Evolutionary conservation across 805 yeast species (phyloP).

Genomic region (Kazachstania africana): DNA sequence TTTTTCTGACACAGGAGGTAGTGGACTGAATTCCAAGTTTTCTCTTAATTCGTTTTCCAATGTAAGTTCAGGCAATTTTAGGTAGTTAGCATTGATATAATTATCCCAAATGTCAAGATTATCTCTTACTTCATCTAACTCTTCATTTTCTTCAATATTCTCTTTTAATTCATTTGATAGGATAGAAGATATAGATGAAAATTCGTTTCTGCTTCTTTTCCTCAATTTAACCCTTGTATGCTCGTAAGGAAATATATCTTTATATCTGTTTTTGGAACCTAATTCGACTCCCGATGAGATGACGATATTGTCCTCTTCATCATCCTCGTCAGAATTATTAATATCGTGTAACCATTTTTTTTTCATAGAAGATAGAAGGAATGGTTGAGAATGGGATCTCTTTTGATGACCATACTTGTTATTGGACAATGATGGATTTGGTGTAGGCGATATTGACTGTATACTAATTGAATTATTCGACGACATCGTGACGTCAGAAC

Average conservation of each 20-base stretch:
- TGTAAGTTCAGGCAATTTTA: conserved; percentile 22
- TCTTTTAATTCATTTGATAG: background rate
- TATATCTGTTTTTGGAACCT: conserved; percentile 74
- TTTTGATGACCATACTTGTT: conserved; percentile 3
- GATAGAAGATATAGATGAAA: background rate
- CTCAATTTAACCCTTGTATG: conserved; percentile 65
- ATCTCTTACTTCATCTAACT: too few relatives aligned
- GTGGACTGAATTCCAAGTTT: background rate
- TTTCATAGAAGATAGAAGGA: conserved; percentile 1
- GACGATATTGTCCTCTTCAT: conserved; percentile 20
- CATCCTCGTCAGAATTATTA: conserved; percentile 12
- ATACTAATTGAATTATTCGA: conserved; percentile 1
- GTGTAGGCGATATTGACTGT: conserved; percentile 1
- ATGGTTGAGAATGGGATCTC: conserved; percentile 17
- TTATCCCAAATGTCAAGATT: conserved; percentile 32
- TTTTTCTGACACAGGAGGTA: conserved; percentile 16
- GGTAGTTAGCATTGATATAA: conserved; percentile 82
- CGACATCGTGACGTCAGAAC: conserved; percentile 2
- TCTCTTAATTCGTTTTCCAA: background rate
- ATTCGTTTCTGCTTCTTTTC: conserved; percentile 6
- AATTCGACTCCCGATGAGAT: conserved; percentile 71
- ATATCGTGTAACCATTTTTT: conserved; percentile 7
- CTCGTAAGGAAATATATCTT: conserved; percentile 79
- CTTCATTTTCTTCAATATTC: conserved; percentile 9
- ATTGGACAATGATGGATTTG: conserved; percentile 1